Conservation (phyloP, 2,329 filamentous ascomycete species). For the Fusarium luffae region DNA sequence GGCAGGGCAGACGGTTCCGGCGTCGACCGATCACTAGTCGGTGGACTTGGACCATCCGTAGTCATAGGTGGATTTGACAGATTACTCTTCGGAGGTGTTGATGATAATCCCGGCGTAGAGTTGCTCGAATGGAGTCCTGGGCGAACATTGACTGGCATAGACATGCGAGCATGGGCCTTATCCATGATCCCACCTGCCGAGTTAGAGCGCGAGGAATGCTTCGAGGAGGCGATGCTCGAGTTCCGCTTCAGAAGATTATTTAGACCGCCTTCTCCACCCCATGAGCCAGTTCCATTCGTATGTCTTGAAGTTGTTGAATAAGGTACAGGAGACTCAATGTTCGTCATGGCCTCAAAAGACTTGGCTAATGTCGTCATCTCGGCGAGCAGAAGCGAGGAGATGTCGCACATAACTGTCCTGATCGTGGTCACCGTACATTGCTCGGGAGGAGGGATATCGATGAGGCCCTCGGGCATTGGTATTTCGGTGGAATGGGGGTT, state of each 20-base stretch:
- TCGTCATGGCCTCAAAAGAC: slow-evolving; percentile 76
- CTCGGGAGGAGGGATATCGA: slow-evolving; percentile 74
- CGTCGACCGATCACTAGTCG: slow-evolving; percentile 52
- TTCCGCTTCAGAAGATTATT: slow-evolving; percentile 61
- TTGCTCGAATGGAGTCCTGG: slow-evolving; percentile 56
- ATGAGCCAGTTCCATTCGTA: slow-evolving; percentile 54
- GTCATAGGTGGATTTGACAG: slow-evolving; percentile 61
- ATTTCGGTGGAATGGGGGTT: slow-evolving; percentile 60
- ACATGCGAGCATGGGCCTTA: slow-evolving; percentile 77
- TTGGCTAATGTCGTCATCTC: slow-evolving; percentile 81
- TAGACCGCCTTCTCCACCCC: slow-evolving; percentile 53
- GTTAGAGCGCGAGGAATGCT: slow-evolving; percentile 59
- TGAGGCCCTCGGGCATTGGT: slow-evolving; percentile 73
- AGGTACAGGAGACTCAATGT: slow-evolving; percentile 80
- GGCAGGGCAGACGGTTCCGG: slow-evolving; percentile 55
- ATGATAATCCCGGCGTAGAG: slow-evolving; percentile 61
- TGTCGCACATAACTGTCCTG: slow-evolving; percentile 82
- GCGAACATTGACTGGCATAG: slow-evolving; percentile 74
- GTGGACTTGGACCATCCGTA: slow-evolving; percentile 58
- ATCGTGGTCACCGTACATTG: slow-evolving; percentile 81
- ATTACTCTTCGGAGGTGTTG: slow-evolving; percentile 62
- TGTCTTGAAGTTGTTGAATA: slow-evolving; percentile 52
- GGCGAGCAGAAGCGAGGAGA: slow-evolving; percentile 77
- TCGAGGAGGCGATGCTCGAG: slow-evolving; percentile 62
- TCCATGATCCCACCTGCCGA: slow-evolving; percentile 67